Base-by-base conservation (phyloP, 2,329 filamentous ascomycete species). In the Xylariaceae sp. region DNA sequence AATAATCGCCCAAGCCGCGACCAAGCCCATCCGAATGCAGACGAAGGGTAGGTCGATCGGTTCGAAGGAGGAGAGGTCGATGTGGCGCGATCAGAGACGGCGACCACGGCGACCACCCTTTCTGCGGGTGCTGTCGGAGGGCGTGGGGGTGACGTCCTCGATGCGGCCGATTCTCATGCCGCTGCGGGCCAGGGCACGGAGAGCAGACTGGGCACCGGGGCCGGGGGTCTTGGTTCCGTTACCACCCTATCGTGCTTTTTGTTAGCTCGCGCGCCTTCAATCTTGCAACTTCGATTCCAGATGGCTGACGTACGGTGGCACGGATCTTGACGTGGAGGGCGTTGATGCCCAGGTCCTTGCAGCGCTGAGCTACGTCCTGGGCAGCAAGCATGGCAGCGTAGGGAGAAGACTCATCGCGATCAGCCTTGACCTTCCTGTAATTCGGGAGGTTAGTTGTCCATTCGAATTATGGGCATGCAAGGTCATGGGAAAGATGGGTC, bases 81-180 rank as follows among this genome's bases (percentile, higher is more conserved):
- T 47, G 38, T 44, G 59, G 67, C 51, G 66, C 62, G 69, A 73
- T 86, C 78, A 98, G 73, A 98, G 86, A 95, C 92, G 90, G 77
- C 92, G 92, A 97, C 92, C 92, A 86, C 92, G 90, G 75, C 92
- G 89, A 96, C 92, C 92, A 78, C 92, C 92, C 88, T 98, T 98
- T 78, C 90, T 89, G 76, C 92, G 87, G 65, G 92, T 98, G 70
- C 88, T 95, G 75, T 98, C 92, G 71, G 92, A 98, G 62, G 94
- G 92, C 49, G 92, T 98, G 62, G 92, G 92, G 62, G 94, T 98
- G 54, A 98, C 92, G 70, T 98, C 92, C 85, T 98, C 92, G 64
- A 98, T 98, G 67, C 92, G 86, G 68, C 92, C 92, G 63, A 98
- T 98, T 80, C 90, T 94, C 94, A 98, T 98, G 69, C 92, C 92